phyloP scores from a whole-genome alignment of 345 rosid genomes.

The Kernera saxatilis region DNA sequence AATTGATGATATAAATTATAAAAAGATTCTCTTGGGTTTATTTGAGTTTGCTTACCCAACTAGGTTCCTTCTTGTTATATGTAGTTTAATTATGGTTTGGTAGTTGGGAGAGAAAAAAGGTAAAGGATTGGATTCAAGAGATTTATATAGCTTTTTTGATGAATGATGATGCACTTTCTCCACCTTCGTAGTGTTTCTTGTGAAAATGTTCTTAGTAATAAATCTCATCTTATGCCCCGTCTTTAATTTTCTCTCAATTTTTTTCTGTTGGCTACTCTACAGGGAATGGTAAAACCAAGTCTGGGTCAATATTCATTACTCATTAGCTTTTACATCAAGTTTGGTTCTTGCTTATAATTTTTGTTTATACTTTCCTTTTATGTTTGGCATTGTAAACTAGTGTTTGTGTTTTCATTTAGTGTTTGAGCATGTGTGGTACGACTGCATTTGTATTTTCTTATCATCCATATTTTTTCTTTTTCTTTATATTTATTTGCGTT shows the following conservation, averaged over 20 bases:
- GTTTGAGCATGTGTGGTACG: not conserved
- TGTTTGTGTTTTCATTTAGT: not conserved
- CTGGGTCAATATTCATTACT: not conserved
- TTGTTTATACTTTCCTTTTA: not conserved
- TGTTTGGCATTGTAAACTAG: not conserved
- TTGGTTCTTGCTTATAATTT: not conserved
- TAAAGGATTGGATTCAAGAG: conserved; percentile 4
- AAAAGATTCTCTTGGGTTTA: conserved; percentile 4
- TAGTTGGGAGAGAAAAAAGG: conserved; percentile 18
- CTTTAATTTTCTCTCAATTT: not conserved
- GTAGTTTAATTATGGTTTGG: conserved; percentile 30
- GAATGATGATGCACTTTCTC: conserved; percentile 30
- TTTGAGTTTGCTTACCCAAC: conserved; percentile 29
- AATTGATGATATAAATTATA: not conserved
- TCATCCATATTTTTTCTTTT: not conserved
- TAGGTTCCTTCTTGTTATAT: conserved; percentile 19
- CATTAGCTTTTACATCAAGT: not conserved
- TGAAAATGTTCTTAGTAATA: not conserved
- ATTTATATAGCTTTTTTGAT: conserved; percentile 12
- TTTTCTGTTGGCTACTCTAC: not conserved
- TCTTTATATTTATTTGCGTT: not conserved
- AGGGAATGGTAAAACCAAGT: not conserved
- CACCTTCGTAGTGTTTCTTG: conserved; percentile 20
- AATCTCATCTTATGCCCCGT: not conserved
- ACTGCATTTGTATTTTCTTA: not conserved